Evolutionary conservation across 2,329 filamentous ascomycete genomes (phyloP), one percentile per base, ranked within the genome.

Genomic region (Clonostachys rhizophaga): DNA sequence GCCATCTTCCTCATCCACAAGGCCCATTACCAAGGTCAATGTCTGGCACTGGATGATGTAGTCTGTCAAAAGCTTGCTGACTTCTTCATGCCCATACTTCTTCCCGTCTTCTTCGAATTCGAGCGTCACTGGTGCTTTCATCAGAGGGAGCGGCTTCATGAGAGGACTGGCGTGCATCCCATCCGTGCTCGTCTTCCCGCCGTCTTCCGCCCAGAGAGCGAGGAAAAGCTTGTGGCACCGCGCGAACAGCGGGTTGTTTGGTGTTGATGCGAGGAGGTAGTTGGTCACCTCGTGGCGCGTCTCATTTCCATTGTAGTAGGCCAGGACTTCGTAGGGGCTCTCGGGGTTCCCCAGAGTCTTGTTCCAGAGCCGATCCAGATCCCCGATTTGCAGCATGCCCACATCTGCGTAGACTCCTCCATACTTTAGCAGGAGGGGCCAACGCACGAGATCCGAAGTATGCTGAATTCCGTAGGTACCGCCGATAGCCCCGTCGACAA

Each of bases 391-490:
- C 50, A 82, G 66, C 51, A 79, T 57, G 0, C 79, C 78, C 0
- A 78, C 78, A 52, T 83, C 79, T 1, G 76, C 71, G 53, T 81
- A 83, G 1, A 81, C 68, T 30, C 79, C 79, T 42, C 79, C 79
- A 52, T 81, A 78, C 47, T 62, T 69, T 11, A 80, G 64, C n/a
- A 83, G 59, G 12, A 82, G 62, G 4, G 79, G 79, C 53, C 67
- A 81, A 1, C 79, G 72, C 5, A 83, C 74, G 2, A 84, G 71
- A 49, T 84, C 80, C 0, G 77, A 80, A 1, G 68, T 75, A 54
- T 82, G 78, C 54, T 82, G 78, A 4, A 63, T 60, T 0, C 69
- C 71, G 57, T 78, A 79, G 9, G 61, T 60, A 13, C 79, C 78
- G 5, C 62, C 63, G 7, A 83, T 64, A 0, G 66, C 69, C 7